Evolutionary conservation across 1,139 yeast species (phyloP).

Genomic region (Diutina sp.): DNA sequence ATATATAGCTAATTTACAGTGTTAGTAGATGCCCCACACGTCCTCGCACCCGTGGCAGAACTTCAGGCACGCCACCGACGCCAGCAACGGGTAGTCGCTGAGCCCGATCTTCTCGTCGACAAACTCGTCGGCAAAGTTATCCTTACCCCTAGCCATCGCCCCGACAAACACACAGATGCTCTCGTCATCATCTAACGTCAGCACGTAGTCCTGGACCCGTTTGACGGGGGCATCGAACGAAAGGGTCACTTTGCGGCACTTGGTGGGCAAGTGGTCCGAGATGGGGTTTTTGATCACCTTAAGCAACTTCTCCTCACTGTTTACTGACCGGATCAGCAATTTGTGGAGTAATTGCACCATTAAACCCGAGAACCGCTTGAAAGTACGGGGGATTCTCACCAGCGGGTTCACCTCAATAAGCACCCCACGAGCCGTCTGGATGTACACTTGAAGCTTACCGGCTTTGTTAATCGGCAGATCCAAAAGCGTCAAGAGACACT

Average conservation of each 20-base stretch:
- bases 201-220: constrained; percentile 81
- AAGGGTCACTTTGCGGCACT: constrained; percentile 85
- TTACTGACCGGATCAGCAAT: constrained; percentile 84
- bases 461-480: constrained; percentile 97
- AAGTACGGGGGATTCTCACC: constrained; percentile 95
- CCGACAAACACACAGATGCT: constrained; percentile 97
- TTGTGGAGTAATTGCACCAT: constrained; percentile 95
- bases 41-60: constrained; percentile 98
- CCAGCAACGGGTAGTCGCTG: constrained; percentile 89
- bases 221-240: constrained; percentile 89
- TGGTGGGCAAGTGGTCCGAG: constrained; percentile 91
- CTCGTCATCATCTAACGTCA: constrained; percentile 72
- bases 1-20: background rate
- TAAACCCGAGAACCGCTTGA: constrained; percentile 91
- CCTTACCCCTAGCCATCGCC: constrained; percentile 98
- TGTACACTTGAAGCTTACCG: constrained; percentile 90
- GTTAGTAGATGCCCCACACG: constrained; percentile 63
- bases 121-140: constrained; percentile 90
- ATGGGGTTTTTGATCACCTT: constrained; percentile 95
- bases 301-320: constrained; percentile 85
- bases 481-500: constrained; percentile 79
- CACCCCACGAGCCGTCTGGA: constrained; percentile 91
- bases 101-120: constrained; percentile 95
- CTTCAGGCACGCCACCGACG: constrained; percentile 96
- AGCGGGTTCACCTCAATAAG: constrained; percentile 91